Evolutionary conservation across 441 rosid genomes (phyloP).

Genomic region (Bocquillonia castaneifolia): DNA sequence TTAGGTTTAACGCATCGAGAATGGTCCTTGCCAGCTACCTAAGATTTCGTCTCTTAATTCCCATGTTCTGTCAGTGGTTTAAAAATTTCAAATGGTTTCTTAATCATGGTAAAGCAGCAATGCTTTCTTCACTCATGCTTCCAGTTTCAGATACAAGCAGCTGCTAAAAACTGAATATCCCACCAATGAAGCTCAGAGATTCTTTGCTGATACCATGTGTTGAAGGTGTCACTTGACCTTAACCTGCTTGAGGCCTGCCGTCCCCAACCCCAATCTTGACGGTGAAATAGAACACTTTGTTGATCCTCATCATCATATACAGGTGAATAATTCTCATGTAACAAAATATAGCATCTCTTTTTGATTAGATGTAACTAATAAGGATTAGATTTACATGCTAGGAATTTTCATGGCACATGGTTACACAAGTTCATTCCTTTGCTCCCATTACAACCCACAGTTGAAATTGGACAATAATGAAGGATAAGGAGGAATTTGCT

Average conservation of each 20-base stretch:
- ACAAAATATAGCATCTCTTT: not conserved
- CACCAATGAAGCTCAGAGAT: not conserved
- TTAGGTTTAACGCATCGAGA: constrained; percentile 9
- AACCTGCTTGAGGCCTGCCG: not conserved
- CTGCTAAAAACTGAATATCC: not conserved
- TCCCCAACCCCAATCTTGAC: not conserved
- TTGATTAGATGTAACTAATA: not conserved
- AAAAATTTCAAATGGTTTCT: constrained; percentile 5
- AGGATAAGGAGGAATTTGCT: not conserved
- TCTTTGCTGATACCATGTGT: not conserved
- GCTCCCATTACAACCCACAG: not conserved
- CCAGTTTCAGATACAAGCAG: not conserved
- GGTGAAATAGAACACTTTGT: not conserved
- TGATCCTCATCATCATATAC: not conserved
- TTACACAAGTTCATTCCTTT: not conserved
- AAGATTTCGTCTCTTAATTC: not conserved
- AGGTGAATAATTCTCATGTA: not conserved
- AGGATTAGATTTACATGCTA: not conserved
- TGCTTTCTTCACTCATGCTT: not conserved
- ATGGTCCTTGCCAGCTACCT: not conserved
- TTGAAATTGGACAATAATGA: not conserved
- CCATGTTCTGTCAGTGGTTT: not conserved
- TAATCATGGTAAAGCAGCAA: not conserved
- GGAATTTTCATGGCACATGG: not conserved
- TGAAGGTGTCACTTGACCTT: not conserved